Base-by-base conservation (phyloP, 768 basidiomycete genomes). In the Suillus bovinus region DNA sequence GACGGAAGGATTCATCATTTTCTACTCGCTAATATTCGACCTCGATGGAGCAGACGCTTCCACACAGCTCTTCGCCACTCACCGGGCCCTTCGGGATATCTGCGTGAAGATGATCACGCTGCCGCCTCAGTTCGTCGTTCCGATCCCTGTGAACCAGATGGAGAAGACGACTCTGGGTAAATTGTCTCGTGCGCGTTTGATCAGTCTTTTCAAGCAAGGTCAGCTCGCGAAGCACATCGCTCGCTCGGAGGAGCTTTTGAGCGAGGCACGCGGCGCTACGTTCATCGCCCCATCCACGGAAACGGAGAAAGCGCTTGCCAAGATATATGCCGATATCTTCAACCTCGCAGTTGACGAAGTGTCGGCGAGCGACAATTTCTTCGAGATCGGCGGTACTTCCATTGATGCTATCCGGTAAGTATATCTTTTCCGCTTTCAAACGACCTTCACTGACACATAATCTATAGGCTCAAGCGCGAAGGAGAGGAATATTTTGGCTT, bases 161-260 rank as follows among this genome's bases (percentile, higher is more conserved):
- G 76, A 77, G 60, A 80, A 77, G 66, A 79, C 80, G 0, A 77
- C 80, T 0, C 73, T 81, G 4, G 80, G 80, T 22, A 81, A 81
- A 58, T 72, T 81, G 14, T 81, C 79, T 5, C 72, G 74, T 14
- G 71, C 79, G 24, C 70, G 71, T 49, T 74, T 81, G 17, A 57
- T 75, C 10, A 71, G 68, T 34, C 71, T 72, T 5, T 78, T 79
- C 64, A 70, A 74, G 46, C 67, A 75, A 38, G 80, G 80, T 2
- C 71, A 69, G 16, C 75, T 74, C 57, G 65, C 70, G 11, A 63
- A 67, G 61, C 71, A 76, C 53, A 66, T 75, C 22, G 63, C 64
- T 8, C 71, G 68, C 16, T 67, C 76, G 20, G 70, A 73, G 47
- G 68, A 70, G 46, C 58, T 73, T 49, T 14, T 70, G 34, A 68